Conservation (phyloP, 2,329 filamentous ascomycete genomes). For the Saccharata proteae region DNA sequence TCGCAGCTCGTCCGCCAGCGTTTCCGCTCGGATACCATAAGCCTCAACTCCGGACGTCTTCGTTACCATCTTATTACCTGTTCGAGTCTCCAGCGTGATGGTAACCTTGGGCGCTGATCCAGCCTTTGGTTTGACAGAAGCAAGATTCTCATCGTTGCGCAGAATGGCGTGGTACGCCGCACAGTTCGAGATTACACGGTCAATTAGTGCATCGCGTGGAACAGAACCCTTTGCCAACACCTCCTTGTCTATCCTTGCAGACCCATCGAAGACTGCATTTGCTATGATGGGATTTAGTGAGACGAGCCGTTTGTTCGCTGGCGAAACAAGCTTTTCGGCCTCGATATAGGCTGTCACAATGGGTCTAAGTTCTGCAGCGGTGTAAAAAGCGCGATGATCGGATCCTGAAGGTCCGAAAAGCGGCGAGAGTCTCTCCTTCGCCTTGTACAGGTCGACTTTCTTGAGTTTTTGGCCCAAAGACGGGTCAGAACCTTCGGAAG, state of each 20-base stretch:
- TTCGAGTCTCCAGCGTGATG: conserved; percentile 51
- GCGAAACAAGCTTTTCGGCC: conserved; percentile 42
- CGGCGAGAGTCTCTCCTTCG: conserved; percentile 45
- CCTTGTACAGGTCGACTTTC: conserved; percentile 43
- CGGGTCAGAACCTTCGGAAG: conserved; percentile 24
- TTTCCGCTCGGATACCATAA: conserved; percentile 47
- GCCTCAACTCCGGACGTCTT: conserved; percentile 49
- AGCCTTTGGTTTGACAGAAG: conserved; percentile 44
- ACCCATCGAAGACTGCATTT: conserved; percentile 41
- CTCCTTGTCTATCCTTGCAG: conserved; percentile 41
- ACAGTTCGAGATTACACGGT: conserved; percentile 45
- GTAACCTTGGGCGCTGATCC: conserved; percentile 48
- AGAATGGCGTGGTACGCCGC: conserved; percentile 47
- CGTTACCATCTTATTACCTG: conserved; percentile 54
- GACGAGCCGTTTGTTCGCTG: conserved; percentile 49
- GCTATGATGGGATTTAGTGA: conserved; percentile 51
- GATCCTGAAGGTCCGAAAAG: conserved; percentile 40
- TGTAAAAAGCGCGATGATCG: conserved; percentile 45
- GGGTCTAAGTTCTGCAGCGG: conserved; percentile 45
- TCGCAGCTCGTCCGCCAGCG: conserved; percentile 52
- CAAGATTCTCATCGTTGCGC: conserved; percentile 30
- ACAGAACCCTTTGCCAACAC: conserved; percentile 46
- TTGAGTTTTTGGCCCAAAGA: conserved; percentile 36
- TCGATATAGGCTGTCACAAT: conserved; percentile 47
- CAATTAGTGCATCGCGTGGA: conserved; percentile 47